Base-by-base conservation (phyloP, 1,284 basidiomycete genomes). In the Austroboletus niveus region DNA sequence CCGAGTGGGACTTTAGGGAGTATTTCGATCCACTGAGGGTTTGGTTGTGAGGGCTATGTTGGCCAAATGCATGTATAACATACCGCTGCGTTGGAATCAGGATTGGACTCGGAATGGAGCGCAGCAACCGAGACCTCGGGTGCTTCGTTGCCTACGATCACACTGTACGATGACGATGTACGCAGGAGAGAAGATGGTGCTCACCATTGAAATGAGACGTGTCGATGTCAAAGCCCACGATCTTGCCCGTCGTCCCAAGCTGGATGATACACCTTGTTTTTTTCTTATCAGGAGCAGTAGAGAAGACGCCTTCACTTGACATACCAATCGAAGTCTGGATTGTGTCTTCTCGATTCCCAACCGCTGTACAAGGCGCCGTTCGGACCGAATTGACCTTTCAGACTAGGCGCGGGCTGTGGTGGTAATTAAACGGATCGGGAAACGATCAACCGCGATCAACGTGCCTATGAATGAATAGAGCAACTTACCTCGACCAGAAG, bases 291-390 rank as follows among this genome's bases (percentile, higher is more conserved):
- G 4, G 20, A 5, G n/a, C 29, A 8, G 14, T 14, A 10, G 3
- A 29, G 8, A 9, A 24, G 36, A n/a, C 22, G 36, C 49, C 15
- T 14, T 5, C 15, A 24, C 22, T 4, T 3, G 30, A 66, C 79
- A 51, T 65, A 94, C 96, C 97, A 98, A 69, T 99, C 97, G 65
- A 87, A 85, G 4, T 78, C 68, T 0, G 88, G 84, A 70, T 97
- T 98, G 71, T 99, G 96, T 57, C 96, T 75, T 36, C 94, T 76
- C 17, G 81, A 84, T 71, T 99, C 96, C 96, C 96, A 99, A 47
- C 95, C 96, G 61, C 90, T 93, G 70, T 84, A 99, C 35, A 98
- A 72, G 0, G 96, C 96, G 27, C 96, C 96, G 45, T 95, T 96
- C 2, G 94, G 92, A 1, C 96, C 96, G 63, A 96, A 99, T 60